These are phyloP conservation scores for Ilyonectria mors-panacis DNA, from an alignment of 2,329 filamentous ascomycete genomes.

Conservation along the genomic window DNA sequence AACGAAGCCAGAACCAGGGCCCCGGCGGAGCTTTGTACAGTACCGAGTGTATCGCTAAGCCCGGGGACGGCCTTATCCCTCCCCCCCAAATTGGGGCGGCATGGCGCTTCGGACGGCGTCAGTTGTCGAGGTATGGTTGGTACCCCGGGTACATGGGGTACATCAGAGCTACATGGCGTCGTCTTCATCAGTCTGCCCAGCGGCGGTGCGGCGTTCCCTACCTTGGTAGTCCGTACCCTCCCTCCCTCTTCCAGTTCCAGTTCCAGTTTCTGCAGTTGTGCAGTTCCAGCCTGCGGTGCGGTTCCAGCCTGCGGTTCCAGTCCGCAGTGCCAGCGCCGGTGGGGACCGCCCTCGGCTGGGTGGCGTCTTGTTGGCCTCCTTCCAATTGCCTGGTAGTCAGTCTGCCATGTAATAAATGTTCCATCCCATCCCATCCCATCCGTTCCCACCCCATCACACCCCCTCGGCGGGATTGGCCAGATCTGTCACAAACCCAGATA, in stretches of 20 bases:
- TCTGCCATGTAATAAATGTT: background rate
- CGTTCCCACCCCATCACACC: conserved; percentile 17
- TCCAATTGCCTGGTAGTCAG: background rate
- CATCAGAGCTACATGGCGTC: conserved; percentile 22
- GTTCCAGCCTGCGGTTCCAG: background rate
- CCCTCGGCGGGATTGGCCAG: conserved; percentile 13
- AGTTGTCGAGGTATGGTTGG: conserved; percentile 37
- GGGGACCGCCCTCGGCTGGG: background rate
- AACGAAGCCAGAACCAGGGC: conserved; percentile 8
- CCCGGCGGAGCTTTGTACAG: conserved; percentile 18
- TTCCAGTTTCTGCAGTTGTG: background rate
- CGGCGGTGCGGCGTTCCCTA: background rate
- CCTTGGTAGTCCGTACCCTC: background rate
- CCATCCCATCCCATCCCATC: background rate
- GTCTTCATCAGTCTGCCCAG: background rate
- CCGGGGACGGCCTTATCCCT: conserved; percentile 28
- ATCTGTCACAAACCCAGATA: conserved; percentile 18
- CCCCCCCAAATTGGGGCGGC: conserved; percentile 40
- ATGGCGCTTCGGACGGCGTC: conserved; percentile 49
- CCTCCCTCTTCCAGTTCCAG: background rate
- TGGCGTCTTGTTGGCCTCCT: background rate
- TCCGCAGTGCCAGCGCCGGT: conserved; percentile 4
- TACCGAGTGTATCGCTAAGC: conserved; percentile 39
- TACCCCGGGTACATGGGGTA: conserved; percentile 34
- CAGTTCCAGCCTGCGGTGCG: background rate